Percentiles rank a stretch among this genome's conserved stretches.
Conservation (phyloP, 768 basidiomycete genomes). For the Pleurotus sapidus region DNA sequence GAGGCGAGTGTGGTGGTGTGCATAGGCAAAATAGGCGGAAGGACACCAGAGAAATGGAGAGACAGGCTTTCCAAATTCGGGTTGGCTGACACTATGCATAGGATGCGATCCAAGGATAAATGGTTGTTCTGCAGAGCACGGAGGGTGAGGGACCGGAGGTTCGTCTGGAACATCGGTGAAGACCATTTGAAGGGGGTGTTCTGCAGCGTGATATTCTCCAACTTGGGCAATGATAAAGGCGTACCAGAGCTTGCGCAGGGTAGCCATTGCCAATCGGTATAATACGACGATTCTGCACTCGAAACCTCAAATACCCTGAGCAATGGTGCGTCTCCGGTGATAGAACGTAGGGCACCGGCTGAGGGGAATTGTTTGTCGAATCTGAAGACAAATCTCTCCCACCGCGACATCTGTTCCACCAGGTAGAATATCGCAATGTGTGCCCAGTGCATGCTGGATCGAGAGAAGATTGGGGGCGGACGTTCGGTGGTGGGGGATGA, state of each 20-base stretch:
- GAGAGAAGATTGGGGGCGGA: slow-evolving; percentile 24
- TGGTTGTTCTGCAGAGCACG: slow-evolving; percentile 63
- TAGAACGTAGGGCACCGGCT: slow-evolving; percentile 68
- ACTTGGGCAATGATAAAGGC: slow-evolving; percentile 38
- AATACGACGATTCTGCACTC: slow-evolving; percentile 59
- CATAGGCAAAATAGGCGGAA: slow-evolving; percentile 63
- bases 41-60: slow-evolving; percentile 60
- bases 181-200: slow-evolving; percentile 78
- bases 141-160: slow-evolving; percentile 57
- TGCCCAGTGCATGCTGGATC: slow-evolving; percentile 70
- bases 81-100: slow-evolving; percentile 63
- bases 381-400: slow-evolving; percentile 78
- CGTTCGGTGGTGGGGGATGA: slow-evolving; percentile 21
- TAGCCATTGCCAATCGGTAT: slow-evolving; percentile 74
- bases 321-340: slow-evolving; percentile 70
- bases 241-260: slow-evolving; percentile 43
- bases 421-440: slow-evolving; percentile 79
- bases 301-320: slow-evolving; percentile 78
- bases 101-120: slow-evolving; percentile 64
- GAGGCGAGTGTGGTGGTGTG: slow-evolving; percentile 48
- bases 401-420: slow-evolving; percentile 77
- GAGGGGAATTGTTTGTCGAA: slow-evolving; percentile 78
- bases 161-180: slow-evolving; percentile 64
- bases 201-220: slow-evolving; percentile 61
- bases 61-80: slow-evolving; percentile 53